These are phyloP conservation scores for Saturnispora dispora DNA, from an alignment of 805 yeast genomes.

Conservation along the genomic window DNA sequence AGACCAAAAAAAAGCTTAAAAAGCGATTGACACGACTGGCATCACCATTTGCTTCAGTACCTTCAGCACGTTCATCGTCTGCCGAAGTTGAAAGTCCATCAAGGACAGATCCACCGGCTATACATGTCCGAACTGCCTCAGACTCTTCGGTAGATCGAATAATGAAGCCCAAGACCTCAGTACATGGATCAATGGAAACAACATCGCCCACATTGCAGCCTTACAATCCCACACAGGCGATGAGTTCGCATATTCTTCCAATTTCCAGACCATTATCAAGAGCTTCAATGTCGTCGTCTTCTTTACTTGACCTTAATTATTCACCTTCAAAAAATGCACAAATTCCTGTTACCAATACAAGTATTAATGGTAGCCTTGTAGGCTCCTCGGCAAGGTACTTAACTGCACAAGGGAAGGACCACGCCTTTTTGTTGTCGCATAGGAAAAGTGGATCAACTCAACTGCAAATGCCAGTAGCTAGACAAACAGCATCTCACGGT, in stretches of 20 bases:
- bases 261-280: conserved; percentile 5
- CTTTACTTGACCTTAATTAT: background rate
- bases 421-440: conserved; percentile 6
- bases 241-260: background rate
- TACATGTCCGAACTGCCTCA: background rate
- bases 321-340: background rate
- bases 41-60: conserved; percentile 1
- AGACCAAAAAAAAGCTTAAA: conserved; percentile 3
- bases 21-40: conserved; percentile 1
- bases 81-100: background rate
- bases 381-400: conserved; percentile 2
- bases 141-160: background rate
- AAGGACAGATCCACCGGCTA: background rate
- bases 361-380: background rate
- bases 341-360: background rate
- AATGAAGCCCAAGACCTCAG: background rate
- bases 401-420: conserved; percentile 2
- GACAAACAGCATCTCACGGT: background rate
- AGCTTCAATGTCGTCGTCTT: conserved; percentile 1
- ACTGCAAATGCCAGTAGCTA: conserved; percentile 3
- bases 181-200: background rate
- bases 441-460: conserved; percentile 3
- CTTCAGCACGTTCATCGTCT: background rate
- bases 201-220: background rate
- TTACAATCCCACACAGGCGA: background rate